These are phyloP conservation scores for Syzygium oleosum DNA, from an alignment of 345 rosid genomes.

Conservation along the genomic window DNA sequence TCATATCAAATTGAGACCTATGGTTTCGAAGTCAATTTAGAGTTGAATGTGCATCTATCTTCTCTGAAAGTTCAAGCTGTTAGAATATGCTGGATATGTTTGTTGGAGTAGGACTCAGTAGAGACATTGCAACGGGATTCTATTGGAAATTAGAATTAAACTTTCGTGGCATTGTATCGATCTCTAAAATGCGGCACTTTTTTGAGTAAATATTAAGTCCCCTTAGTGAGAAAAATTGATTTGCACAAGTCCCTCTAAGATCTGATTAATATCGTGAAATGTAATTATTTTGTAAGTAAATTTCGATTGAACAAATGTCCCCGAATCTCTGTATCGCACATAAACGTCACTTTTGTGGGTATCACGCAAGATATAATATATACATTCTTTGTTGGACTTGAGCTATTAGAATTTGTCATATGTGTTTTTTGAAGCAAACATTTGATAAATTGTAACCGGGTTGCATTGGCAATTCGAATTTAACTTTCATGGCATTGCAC, in stretches of 20 bases:
- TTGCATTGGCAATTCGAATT: background rate
- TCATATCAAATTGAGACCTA: background rate
- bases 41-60: background rate
- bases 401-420: background rate
- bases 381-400: background rate
- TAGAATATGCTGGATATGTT: background rate
- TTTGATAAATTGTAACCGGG: background rate
- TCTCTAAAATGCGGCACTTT: background rate
- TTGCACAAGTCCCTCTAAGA: rapidly evolving
- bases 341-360: too few species aligned
- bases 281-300: background rate
- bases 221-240: background rate
- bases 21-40: background rate
- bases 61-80: background rate
- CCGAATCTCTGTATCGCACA: too few species aligned
- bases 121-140: background rate
- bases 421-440: background rate
- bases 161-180: background rate
- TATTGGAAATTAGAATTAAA: background rate
- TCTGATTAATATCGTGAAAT: background rate
- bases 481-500: background rate
- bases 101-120: rapidly evolving
- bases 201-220: rapidly evolving
- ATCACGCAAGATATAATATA: too few species aligned
- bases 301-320: background rate